phyloP scores from a whole-genome alignment of 2,329 filamentous ascomycete species.

The Botrytis cinerea region DNA sequence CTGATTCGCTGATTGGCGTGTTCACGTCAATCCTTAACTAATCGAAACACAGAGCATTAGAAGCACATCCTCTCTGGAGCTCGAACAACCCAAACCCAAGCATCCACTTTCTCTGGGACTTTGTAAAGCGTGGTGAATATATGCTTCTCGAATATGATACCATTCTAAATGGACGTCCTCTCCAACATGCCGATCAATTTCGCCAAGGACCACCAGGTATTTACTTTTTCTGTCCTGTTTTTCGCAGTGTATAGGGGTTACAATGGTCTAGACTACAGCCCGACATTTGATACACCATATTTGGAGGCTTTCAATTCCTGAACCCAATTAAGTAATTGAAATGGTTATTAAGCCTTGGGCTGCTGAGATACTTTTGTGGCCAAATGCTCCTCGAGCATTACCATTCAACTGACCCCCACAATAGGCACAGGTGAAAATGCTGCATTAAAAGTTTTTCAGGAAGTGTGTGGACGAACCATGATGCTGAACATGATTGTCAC shows the following conservation, averaged over 20 bases:
- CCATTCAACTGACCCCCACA: background rate
- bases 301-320: background rate
- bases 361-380: background rate
- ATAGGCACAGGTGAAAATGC: conserved; percentile 30
- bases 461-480: conserved; percentile 33
- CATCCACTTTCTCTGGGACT: conserved; percentile 48
- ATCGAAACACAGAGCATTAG: conserved; percentile 28
- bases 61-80: conserved; percentile 29
- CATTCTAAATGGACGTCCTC: conserved; percentile 41
- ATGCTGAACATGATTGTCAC: conserved; percentile 32
- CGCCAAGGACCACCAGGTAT: conserved; percentile 27
- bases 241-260: too few relatives aligned
- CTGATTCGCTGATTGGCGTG: background rate
- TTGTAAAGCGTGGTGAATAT: conserved; percentile 46
- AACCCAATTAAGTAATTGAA: background rate
- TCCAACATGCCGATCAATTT: conserved; percentile 45
- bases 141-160: conserved; percentile 48
- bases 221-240: background rate
- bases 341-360: background rate
- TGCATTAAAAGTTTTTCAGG: conserved; percentile 31
- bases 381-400: background rate
- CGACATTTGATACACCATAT: background rate
- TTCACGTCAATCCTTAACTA: background rate
- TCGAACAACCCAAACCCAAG: conserved; percentile 30
- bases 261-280: background rate